phyloP scores from a whole-genome alignment of 257 asterid genomes.

The Scutellaria baicalensis region DNA sequence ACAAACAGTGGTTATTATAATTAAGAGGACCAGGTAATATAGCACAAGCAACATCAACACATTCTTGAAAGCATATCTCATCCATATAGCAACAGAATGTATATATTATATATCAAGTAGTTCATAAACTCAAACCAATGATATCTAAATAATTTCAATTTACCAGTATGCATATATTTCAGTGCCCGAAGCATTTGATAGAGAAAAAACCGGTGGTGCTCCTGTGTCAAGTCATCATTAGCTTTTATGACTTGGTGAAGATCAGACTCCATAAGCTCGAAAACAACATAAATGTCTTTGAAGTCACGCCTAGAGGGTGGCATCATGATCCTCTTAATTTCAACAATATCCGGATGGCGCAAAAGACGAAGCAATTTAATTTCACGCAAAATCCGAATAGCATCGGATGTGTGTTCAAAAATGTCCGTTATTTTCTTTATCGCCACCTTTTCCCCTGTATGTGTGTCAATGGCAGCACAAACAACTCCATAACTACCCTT shows the following conservation, averaged over 20 bases:
- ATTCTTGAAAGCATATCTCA: not conserved
- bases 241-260: constrained; percentile 97
- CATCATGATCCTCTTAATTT: constrained; percentile 81
- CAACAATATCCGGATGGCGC: constrained; percentile 90
- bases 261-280: constrained; percentile 97
- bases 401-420: constrained; percentile 83
- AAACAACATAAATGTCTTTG: constrained; percentile 80
- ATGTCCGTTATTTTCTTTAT: constrained; percentile 84
- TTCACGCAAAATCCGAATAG: constrained; percentile 81
- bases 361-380: constrained; percentile 78
- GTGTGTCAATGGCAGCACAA: constrained; percentile 85
- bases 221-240: constrained; percentile 86
- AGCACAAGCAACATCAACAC: not conserved
- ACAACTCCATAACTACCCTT: constrained; percentile 97
- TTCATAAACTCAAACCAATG: not conserved
- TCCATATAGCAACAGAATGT: not conserved
- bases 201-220: constrained; percentile 86
- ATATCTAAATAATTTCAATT: not conserved
- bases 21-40: not conserved
- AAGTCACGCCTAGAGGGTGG: constrained; percentile 87
- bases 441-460: constrained; percentile 86
- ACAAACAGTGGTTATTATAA: constrained; percentile 18
- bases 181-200: constrained; percentile 89
- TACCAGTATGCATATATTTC: constrained; percentile 93
- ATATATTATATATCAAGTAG: not conserved